Percentiles rank a stretch among this genome's conserved stretches.
Evolutionary conservation across 106 monocot species (phyloP).

Genomic region (Allium cepa): DNA sequence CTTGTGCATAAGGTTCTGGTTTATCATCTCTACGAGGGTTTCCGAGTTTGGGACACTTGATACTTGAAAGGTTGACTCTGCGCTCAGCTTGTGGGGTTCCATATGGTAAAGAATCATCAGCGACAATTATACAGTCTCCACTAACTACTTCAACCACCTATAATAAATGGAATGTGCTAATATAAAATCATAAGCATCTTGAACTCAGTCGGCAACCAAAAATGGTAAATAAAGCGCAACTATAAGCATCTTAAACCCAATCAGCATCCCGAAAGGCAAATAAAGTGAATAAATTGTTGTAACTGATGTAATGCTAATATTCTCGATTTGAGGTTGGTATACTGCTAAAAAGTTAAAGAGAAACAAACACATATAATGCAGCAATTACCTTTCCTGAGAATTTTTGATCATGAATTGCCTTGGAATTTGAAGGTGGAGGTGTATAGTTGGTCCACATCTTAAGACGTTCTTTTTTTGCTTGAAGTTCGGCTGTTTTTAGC

Average conservation of each 20-base stretch:
- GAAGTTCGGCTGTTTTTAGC: conserved; percentile 88
- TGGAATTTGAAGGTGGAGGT: conserved; percentile 82
- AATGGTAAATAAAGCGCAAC: no score
- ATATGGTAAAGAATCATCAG: conserved; percentile 79
- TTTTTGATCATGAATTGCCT: conserved; percentile 86
- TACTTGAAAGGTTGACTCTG: conserved; percentile 94
- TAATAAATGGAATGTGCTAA: no score
- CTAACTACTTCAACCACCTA: conserved; percentile 80
- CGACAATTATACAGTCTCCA: conserved; percentile 76
- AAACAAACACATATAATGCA: background rate
- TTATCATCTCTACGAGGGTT: conserved; percentile 91
- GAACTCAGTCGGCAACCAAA: no score
- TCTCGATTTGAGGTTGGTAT: no score
- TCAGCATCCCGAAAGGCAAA: no score
- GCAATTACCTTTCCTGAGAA: conserved; percentile 79
- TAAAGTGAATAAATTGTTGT: no score
- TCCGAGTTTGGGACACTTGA: conserved; percentile 79
- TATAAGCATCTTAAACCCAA: no score
- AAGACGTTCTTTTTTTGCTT: conserved; percentile 81
- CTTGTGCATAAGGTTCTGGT: conserved; percentile 77
- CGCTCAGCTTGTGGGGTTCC: conserved; percentile 84
- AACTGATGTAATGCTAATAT: no score
- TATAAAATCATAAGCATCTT: no score
- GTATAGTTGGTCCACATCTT: conserved; percentile 83
- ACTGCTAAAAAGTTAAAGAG: no score